Evolutionary conservation across 2,329 filamentous ascomycete species (phyloP), one percentile per base, ranked within the genome.

Genomic region (Metarhizium sp.): DNA sequence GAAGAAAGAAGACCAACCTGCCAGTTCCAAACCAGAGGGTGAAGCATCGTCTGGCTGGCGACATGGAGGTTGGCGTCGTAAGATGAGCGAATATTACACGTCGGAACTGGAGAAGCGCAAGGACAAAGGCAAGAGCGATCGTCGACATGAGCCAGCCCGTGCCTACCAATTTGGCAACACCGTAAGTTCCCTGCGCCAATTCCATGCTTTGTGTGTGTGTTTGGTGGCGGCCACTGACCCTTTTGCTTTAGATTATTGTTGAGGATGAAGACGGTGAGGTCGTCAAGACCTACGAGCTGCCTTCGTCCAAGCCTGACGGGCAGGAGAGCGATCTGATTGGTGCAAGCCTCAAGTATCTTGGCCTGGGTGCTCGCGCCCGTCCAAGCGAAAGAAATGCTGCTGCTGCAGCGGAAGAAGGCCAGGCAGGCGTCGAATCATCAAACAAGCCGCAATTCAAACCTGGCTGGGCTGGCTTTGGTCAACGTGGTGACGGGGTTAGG

Each of bases 221-320:
- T 51, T 20, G 1, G 34, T 16, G 8, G 38, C 14, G 38, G 38
- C 38, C 13, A 10, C 43, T 48, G 20, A 18, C 40, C 43, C 4
- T 46, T 2, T 8, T 11, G n/a, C 4, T 6, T 74, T 18, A 89
- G 74, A 90, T 95, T 60, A 92, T 95, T 66, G 87, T 95, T 16
- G 89, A 95, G 71, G 88, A 95, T 59, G 87, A 88, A 68, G 86
- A 92, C 62, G 89, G 89, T 47, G 90, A 95, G 67, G 90, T 95
- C 36, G 81, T 95, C 67, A 92, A 92, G 73, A 85, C 88, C 55
- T 92, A 91, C 66, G 85, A 92, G 59, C 79, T 92, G 32, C 85
- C 87, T 1, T 73, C 78, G 0, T 70, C 80, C 30, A 81, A 78
- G 59, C 58, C 61, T 0, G 73, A 75, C 13, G 66, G 66, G 16